Evolutionary conservation across 2,329 filamentous ascomycete genomes (phyloP).

Genomic region (Albophoma yamanashiensis): DNA sequence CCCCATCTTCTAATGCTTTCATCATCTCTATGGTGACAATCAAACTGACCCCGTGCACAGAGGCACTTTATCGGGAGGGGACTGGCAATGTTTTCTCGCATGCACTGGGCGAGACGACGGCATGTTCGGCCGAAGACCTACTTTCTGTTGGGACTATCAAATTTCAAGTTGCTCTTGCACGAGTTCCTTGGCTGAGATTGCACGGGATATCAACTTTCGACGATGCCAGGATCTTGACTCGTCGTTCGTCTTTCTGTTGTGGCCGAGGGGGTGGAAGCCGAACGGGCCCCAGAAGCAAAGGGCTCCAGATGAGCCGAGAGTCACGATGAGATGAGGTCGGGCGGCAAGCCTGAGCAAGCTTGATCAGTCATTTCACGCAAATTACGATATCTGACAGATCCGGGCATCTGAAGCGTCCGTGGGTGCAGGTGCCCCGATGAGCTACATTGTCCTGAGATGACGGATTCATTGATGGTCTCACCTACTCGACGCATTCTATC

Average conservation of each 20-base stretch:
- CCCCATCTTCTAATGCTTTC: background rate
- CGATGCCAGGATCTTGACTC: background rate
- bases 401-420: background rate
- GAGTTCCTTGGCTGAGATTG: background rate
- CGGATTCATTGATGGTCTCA: background rate
- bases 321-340: background rate
- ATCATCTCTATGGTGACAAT: background rate
- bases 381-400: constrained; percentile 7
- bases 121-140: background rate
- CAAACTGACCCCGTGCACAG: background rate
- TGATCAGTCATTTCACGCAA: constrained; percentile 7
- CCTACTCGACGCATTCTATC: background rate
- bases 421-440: background rate
- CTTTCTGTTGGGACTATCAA: background rate
- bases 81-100: background rate
- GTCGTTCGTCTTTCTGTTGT: background rate
- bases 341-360: background rate
- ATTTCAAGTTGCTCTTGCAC: background rate
- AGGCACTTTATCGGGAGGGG: background rate
- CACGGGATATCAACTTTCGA: background rate
- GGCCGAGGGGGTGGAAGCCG: background rate
- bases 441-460: background rate
- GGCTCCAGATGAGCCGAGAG: background rate
- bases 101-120: background rate
- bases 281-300: background rate